phyloP scores from a whole-genome alignment of 352 stramenopile genomes.

The Pythium apleroticum region DNA sequence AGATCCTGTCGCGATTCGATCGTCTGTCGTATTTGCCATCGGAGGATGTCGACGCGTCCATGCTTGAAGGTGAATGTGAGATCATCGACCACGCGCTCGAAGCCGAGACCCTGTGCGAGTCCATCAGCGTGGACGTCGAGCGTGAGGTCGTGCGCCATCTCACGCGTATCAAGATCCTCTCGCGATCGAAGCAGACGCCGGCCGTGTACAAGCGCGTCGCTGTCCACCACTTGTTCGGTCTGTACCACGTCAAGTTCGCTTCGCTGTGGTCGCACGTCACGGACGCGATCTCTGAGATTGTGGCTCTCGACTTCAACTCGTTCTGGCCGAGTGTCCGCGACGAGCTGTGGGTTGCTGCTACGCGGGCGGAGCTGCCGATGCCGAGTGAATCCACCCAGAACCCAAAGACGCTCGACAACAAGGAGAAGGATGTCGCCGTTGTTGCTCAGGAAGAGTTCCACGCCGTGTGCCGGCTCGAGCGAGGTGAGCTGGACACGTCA shows the following conservation, averaged over 20 bases:
- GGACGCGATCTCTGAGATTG: conserved; percentile 61
- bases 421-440: conserved; percentile 17
- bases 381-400: background rate
- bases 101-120: conserved; percentile 56
- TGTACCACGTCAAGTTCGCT: conserved; percentile 89
- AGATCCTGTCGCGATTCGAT: conserved; percentile 61
- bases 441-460: conserved; percentile 43
- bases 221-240: conserved; percentile 70
- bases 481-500: conserved; percentile 38
- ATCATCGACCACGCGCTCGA: conserved; percentile 61
- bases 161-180: conserved; percentile 77
- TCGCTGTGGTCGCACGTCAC: conserved; percentile 83
- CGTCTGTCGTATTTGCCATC: conserved; percentile 39
- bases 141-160: conserved; percentile 81
- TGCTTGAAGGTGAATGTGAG: conserved; percentile 62
- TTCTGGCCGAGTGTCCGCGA: conserved; percentile 57
- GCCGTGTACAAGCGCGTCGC: conserved; percentile 76
- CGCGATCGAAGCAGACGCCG: conserved; percentile 69
- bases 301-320: conserved; percentile 55
- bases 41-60: conserved; percentile 37
- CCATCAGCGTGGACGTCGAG: conserved; percentile 73
- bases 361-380: conserved; percentile 20
- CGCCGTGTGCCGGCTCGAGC: conserved; percentile 55
- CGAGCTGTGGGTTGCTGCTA: conserved; percentile 51
- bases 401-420: conserved; percentile 15